Conservation (phyloP, 2,329 filamentous ascomycete genomes). For the Talaromyces sp. region DNA sequence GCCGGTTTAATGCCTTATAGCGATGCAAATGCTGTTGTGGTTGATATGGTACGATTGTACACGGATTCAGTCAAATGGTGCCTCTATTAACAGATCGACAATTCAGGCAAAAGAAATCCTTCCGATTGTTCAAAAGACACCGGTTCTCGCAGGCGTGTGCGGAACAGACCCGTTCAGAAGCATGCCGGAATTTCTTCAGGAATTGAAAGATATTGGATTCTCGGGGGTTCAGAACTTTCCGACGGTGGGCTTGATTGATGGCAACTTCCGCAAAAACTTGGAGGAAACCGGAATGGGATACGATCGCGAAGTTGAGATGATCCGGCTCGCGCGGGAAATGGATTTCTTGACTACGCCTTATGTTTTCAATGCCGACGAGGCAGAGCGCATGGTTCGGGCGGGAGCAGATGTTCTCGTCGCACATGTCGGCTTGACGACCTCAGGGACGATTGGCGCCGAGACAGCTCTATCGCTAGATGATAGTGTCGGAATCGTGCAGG, state of each 20-base stretch:
- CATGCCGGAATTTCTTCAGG: constrained; percentile 54
- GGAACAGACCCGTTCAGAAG: constrained; percentile 63
- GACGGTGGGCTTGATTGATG: constrained; percentile 66
- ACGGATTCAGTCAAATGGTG: constrained; percentile 1
- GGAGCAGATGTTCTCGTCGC: constrained; percentile 64
- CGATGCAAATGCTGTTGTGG: constrained; percentile 63
- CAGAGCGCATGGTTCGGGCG: constrained; percentile 55
- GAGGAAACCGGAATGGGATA: constrained; percentile 70
- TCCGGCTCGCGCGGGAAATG: constrained; percentile 53
- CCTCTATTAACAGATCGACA: neutral
- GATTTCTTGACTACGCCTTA: constrained; percentile 64
- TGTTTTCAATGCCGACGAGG: constrained; percentile 60
- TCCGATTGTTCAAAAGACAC: constrained; percentile 57
- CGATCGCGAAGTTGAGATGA: constrained; percentile 60
- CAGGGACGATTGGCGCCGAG: constrained; percentile 58
- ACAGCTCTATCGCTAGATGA: constrained; percentile 59
- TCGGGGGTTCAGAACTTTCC: constrained; percentile 69
- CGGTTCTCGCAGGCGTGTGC: constrained; percentile 65
- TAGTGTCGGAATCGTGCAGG: constrained; percentile 56
- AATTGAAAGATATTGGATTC: constrained; percentile 59
- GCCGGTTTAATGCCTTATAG: constrained; percentile 67
- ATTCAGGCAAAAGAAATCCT: constrained; percentile 57
- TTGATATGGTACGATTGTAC: constrained; percentile 54
- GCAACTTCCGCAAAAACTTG: constrained; percentile 59
- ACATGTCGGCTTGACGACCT: constrained; percentile 63